Base-by-base conservation (phyloP, 2,329 filamentous ascomycete species). In the Stenocarpella maydis region DNA sequence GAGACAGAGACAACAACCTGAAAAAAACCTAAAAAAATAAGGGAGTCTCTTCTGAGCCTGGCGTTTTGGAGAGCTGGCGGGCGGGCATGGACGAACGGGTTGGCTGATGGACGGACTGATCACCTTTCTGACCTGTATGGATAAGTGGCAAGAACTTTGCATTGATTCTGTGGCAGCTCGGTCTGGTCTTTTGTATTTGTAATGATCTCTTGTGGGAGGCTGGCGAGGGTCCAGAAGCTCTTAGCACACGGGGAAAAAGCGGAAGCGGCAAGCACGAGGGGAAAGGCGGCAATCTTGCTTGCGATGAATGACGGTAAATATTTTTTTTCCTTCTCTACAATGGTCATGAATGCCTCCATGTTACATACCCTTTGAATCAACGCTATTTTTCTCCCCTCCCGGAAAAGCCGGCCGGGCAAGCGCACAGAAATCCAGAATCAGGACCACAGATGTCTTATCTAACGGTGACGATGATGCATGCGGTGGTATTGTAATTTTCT, bases 51-150 rank as follows among this genome's bases (percentile, higher is more conserved):
- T 67, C 50, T 53, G 63, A 69, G 69, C 69, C 60, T 66, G 66
- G 69, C 69, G 69, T 71, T 71, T 66, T 66, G 52, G 55, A 61
- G 68, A 70, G 64, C 47, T 47, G 31, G 52, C 10, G 52, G 65
- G 39, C 54, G 52, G 63, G 15, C 45, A 70, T 54, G 68, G 26
- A 49, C n/a, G 58, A 47, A 49, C 28, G 41, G 58, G 24, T n/a
- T 21, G 41, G 34, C 58, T 12, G 43, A 49, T 12, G 7, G 53
- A 55, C 31, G 34, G 31, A 55, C 53, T 15, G 58, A 63, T 28
- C 7, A 43, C 43, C 39, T 34, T 43, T 21, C 39, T 60, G 39
- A 45, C 55, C 14, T 24, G 39, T 45, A 34, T 55, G 65, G 41
- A 49, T 21, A 58, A n/a, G 52, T 39, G 28, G 43, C 26, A 52